phyloP scores from a whole-genome alignment of 106 monocot species.

The Dioscorea alata region DNA sequence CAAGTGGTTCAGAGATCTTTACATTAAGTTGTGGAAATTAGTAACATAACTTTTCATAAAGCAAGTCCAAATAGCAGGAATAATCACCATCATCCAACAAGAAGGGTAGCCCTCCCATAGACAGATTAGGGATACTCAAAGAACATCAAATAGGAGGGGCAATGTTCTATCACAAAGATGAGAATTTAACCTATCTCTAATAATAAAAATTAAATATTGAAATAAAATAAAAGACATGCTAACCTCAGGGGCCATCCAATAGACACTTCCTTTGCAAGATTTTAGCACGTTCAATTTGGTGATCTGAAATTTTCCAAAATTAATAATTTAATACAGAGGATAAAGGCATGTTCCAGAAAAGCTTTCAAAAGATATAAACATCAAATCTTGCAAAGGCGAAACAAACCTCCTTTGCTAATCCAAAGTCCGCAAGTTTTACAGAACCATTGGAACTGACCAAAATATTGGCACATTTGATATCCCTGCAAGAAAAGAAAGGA shows the following conservation, averaged over 20 bases:
- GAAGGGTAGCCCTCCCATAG: no score
- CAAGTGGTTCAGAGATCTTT: no score
- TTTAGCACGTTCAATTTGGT: constrained; percentile 60
- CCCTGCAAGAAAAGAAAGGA: constrained; percentile 30
- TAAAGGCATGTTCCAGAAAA: neutral
- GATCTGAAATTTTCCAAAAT: constrained; percentile 34
- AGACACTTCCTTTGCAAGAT: constrained; percentile 96
- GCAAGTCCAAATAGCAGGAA: no score
- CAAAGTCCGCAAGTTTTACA: constrained; percentile 97
- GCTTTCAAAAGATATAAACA: neutral
- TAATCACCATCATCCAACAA: no score
- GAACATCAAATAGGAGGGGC: no score
- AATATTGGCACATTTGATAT: constrained; percentile 97
- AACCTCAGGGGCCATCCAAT: constrained; percentile 99
- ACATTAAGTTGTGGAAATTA: no score
- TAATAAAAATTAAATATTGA: no score
- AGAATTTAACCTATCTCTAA: no score
- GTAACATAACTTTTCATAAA: no score
- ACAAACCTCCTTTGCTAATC: constrained; percentile 92
- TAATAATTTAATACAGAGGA: neutral
- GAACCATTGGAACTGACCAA: constrained; percentile 89
- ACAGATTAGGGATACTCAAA: no score
- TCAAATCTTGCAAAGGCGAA: neutral
- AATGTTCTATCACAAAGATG: no score
- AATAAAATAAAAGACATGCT: neutral